Evolutionary conservation across 2,329 filamentous ascomycete species (phyloP), one percentile per base, ranked within the genome.

Genomic region (Emericellopsis cladophorae): DNA sequence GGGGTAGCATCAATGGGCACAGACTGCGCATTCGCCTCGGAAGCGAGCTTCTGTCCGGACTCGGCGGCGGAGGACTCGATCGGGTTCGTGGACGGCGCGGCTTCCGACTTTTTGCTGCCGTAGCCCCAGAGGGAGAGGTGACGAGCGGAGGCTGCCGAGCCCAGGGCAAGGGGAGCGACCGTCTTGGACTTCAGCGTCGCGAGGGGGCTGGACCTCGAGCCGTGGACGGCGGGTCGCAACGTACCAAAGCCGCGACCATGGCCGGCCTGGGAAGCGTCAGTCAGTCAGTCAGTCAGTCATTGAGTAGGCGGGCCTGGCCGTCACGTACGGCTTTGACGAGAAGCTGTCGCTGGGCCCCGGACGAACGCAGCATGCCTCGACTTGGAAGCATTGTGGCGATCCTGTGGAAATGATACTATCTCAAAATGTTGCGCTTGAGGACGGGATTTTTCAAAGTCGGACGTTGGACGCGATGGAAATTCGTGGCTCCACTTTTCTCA

Each of bases 351-450:
- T 54, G 53, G 33, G 53, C 37, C 40, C 53, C 51, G 46, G 49
- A 47, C 34, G 59, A 56, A 46, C 61, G 55, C 42, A 64, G 45
- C 40, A 61, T 59, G 47, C 60, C 64, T 62, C 64, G 62, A 46
- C 64, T 66, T 43, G 64, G 62, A 52, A 68, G 58, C 65, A 68
- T 68, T 44, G 49, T 58, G 56, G 48, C 51, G 45, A 14, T 23
- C 38, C 32, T 41, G 35, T 21, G 12, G 40, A 26, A 18, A 14
- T 16, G 26, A 9, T 18, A 33, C 10, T 21, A 18, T 39, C 36
- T 23, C 9, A 16, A 26, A 36, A 21, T 6, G 26, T 10, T 40
- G 33, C 33, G 43, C 36, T 37, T 36, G 29, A 37, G 45, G 45
- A 24, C 36, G 36, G 32, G 9, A 35, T 35, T 35, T 35, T 35